These are phyloP conservation scores for Vigna trinervia DNA, from an alignment of 306 rosid species.

Conservation along the genomic window DNA sequence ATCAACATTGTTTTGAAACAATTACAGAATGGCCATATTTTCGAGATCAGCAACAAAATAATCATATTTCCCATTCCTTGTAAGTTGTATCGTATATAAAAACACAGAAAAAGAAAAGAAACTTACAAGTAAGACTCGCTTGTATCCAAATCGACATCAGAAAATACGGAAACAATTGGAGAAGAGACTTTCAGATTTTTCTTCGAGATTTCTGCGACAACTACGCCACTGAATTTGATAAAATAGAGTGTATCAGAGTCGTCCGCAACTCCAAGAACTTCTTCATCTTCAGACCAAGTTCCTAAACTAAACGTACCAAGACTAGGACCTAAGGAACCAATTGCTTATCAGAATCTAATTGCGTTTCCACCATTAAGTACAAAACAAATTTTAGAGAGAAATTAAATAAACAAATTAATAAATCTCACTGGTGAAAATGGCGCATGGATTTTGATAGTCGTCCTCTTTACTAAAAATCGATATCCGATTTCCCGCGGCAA, in stretches of 20 bases:
- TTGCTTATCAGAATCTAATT: constrained; percentile 24
- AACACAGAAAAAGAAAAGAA: constrained; percentile 19
- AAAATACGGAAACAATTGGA: constrained; percentile 67
- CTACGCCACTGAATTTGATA: constrained; percentile 79
- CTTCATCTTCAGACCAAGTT: constrained; percentile 85
- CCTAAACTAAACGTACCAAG: constrained; percentile 79
- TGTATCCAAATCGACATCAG: constrained; percentile 52
- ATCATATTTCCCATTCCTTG: constrained; percentile 16
- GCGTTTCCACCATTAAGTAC: not conserved
- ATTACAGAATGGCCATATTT: constrained; percentile 33
- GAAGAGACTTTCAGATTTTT: constrained; percentile 69
- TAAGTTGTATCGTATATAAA: not conserved
- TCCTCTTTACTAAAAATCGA: constrained; percentile 79
- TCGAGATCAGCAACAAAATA: constrained; percentile 34
- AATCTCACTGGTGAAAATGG: constrained; percentile 70
- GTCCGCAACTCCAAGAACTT: constrained; percentile 85
- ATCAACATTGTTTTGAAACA: constrained; percentile 34
- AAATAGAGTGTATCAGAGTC: constrained; percentile 76
- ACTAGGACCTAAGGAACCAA: constrained; percentile 60
- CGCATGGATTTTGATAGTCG: constrained; percentile 72
- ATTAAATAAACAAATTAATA: constrained; percentile 17
- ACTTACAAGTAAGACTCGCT: constrained; percentile 72
- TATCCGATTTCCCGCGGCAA: constrained; percentile 86
- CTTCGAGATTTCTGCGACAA: constrained; percentile 65
- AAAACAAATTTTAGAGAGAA: not conserved